Percentiles rank a stretch among this genome's conserved stretches.
Evolutionary conservation across 208 protist species (phyloP).

Genomic region (Leishmania tarentolae): DNA sequence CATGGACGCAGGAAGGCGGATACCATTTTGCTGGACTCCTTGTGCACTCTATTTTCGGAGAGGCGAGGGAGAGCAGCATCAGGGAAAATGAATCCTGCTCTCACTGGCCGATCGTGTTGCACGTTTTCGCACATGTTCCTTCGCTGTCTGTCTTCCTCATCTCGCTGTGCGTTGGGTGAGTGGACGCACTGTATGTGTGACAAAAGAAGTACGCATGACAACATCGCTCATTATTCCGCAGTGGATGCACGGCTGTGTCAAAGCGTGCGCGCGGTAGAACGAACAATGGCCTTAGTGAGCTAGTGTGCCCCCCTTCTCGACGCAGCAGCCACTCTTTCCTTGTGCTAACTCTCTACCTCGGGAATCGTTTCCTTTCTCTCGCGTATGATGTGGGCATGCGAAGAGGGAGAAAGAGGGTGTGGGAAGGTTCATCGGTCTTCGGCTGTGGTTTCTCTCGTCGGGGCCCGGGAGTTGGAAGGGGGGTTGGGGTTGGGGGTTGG

Average conservation of each 20-base stretch:
- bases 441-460: background rate
- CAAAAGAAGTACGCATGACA: too few relatives aligned
- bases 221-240: background rate
- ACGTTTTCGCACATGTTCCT: background rate
- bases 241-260: background rate
- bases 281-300: background rate
- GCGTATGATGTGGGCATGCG: background rate
- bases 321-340: background rate
- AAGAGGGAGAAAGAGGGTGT: background rate
- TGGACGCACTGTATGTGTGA: background rate
- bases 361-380: background rate
- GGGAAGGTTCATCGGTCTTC: background rate
- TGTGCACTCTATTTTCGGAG: background rate
- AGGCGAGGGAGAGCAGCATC: background rate
- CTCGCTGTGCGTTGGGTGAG: background rate
- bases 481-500: background rate
- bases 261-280: background rate
- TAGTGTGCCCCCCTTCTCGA: background rate
- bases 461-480: background rate
- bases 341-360: background rate
- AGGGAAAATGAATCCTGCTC: background rate
- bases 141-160: background rate
- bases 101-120: background rate
- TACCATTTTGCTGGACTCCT: background rate
- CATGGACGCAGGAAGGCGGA: background rate